Evolutionary conservation across 106 monocot species (phyloP), one percentile per base, ranked within the genome.

Genomic region (Dendrobium chrysotoxum): DNA sequence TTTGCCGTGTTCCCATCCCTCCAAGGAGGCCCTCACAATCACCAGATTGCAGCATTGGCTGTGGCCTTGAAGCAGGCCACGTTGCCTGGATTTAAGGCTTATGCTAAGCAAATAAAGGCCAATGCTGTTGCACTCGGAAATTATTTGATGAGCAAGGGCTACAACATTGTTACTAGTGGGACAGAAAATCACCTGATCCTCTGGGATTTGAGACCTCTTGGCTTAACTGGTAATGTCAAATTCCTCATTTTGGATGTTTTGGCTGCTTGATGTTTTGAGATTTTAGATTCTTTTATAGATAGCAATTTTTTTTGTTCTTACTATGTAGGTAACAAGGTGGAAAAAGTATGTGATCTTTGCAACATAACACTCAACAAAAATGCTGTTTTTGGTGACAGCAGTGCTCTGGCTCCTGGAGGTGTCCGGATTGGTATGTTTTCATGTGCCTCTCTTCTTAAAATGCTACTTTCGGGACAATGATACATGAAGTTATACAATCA

Each of bases 331-430:
- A 98, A 98, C 81, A 98, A 98, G 84, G 94, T 98, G 70, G 97
- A 98, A 85, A 98, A 94, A 79, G 85, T 98, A 28, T 98, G 97
- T 78, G 97, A 98, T 84, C 82, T 92, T 23, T 92, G 94, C 90
- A 87, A 89, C 66, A 98, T 98, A 46, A 94, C 97, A 0, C 77
- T 98, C 11, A 98, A 98, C 84, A 98, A 94, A 79, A 98, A 94
- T 88, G 94, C 92, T 66, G 94, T 98, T 67, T 98, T 98, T 85
- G 97, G 97, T 20, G 97, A 98, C 80, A 98, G 92, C 89, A 94
- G 97, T 75, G 97, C 97, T 41, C 74, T 98, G 67, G 79, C 94
- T 82, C 97, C 97, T 84, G 97, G 94, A 50, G 97, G 97, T 82
- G 90, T 98, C 58, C 85, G 97, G 44, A 94, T 98, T 85, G 97